These are phyloP conservation scores for Gynochthodes officinalis DNA, from an alignment of 257 asterid genomes.

Conservation along the genomic window DNA sequence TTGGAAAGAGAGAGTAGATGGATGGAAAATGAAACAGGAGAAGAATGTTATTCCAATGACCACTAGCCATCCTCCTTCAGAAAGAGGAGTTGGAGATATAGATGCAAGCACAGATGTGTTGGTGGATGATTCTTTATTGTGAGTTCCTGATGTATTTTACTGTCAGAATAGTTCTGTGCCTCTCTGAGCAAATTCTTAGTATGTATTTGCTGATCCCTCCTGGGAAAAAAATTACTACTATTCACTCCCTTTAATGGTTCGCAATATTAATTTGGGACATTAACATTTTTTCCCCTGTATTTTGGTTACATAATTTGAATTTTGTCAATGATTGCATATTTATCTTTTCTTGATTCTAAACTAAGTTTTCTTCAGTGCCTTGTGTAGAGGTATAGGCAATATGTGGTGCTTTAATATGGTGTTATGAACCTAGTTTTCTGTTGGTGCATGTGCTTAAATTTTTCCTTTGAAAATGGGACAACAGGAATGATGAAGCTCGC, in stretches of 20 bases:
- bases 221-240: background rate
- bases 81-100: slow-evolving; percentile 85
- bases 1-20: slow-evolving; percentile 99
- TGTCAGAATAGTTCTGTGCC: slow-evolving; percentile 7
- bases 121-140: slow-evolving; percentile 86
- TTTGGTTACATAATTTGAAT: background rate
- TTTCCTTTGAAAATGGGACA: slow-evolving; percentile 25
- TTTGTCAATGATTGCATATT: background rate
- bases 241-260: background rate
- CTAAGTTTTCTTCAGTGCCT: background rate
- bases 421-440: background rate
- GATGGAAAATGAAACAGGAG: slow-evolving; percentile 99
- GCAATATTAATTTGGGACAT: background rate
- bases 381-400: background rate
- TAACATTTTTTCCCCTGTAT: background rate
- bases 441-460: background rate
- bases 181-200: background rate
- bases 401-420: background rate
- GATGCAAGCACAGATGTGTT: slow-evolving; percentile 87
- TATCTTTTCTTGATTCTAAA: background rate
- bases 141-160: slow-evolving; percentile 34
- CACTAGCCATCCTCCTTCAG: slow-evolving; percentile 86
- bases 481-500: slow-evolving; percentile 96
- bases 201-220: background rate
- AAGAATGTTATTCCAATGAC: slow-evolving; percentile 77